Evolutionary conservation across 805 yeast genomes (phyloP), one percentile per base, ranked within the genome.

Genomic region (Candida arabinofermentans): DNA sequence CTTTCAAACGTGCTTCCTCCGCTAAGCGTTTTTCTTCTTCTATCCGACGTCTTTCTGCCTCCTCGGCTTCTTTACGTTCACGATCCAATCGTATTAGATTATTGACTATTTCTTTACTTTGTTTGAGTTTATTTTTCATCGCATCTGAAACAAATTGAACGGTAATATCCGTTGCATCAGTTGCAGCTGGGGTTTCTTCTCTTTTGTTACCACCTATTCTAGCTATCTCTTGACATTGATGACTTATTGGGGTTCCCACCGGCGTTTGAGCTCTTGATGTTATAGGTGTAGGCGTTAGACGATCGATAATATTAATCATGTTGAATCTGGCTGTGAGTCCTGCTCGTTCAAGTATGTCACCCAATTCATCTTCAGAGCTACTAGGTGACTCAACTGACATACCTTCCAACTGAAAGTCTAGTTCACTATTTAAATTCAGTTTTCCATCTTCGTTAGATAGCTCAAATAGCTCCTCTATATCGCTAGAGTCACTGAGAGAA

Each of bases 401-500:
- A n/a, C n/a, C n/a, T n/a, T n/a, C n/a, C n/a, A n/a, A n/a, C n/a
- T n/a, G n/a, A n/a, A n/a, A n/a, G n/a, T n/a, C n/a, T n/a, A n/a
- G 19, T n/a, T 8, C n/a, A 12, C 17, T 34, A 29, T 34, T 14
- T 3, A n/a, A 10, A 24, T 24, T 16, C 10, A 19, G n/a, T 9
- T 24, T 8, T 21, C 18, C 14, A 10, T 34, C 27, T 16, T 34
- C 27, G 4, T 13, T n/a, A n/a, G 8, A n/a, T 10, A 24, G 6
- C 21, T 24, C 14, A n/a, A 14, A 8, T 10, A 9, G 5, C 13
- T 36, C 39, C 14, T 35, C 37, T 18, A 35, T 24, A 27, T 50
- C 48, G 17, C 43, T 34, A 10, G 47, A 51, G 19, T 49, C 59
- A 24, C 53, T 42, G 35, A 54, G 27, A 10, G 64, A 57, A 38